These are phyloP conservation scores for Yamadazyma scolyti DNA, from an alignment of 805 yeast genomes.

Conservation along the genomic window DNA sequence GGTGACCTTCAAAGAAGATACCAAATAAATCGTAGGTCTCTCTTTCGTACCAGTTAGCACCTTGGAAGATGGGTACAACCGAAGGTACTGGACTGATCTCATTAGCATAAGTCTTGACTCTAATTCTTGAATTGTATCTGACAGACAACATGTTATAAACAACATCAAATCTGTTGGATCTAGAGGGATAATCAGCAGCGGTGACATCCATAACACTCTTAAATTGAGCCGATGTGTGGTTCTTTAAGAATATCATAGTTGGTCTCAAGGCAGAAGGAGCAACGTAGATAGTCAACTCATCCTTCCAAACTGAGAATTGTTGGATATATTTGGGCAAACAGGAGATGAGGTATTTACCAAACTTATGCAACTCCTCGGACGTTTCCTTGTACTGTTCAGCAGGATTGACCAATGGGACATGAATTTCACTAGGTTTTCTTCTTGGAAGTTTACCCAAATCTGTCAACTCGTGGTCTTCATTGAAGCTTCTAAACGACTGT, in stretches of 20 bases:
- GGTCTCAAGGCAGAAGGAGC: constrained; percentile 76
- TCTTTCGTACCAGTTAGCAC: constrained; percentile 89
- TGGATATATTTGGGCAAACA: constrained; percentile 79
- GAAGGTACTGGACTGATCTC: constrained; percentile 83
- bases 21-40: constrained; percentile 88
- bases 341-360: constrained; percentile 74
- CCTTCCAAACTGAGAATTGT: constrained; percentile 87
- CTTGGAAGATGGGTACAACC: constrained; percentile 65
- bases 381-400: constrained; percentile 69
- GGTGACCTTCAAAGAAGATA: constrained; percentile 83
- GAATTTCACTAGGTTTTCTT: constrained; percentile 26
- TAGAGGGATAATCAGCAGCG: constrained; percentile 81
- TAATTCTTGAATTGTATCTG: constrained; percentile 80
- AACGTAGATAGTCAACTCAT: constrained; percentile 71
- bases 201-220: constrained; percentile 78
- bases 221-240: constrained; percentile 80
- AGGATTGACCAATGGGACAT: constrained; percentile 64
- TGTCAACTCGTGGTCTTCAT: constrained; percentile 23
- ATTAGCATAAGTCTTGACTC: constrained; percentile 85
- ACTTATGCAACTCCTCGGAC: constrained; percentile 70
- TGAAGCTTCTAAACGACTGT: neutral
- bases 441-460: constrained; percentile 37
- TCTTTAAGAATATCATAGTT: constrained; percentile 63
- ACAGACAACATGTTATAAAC: constrained; percentile 79
- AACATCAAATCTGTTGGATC: constrained; percentile 82